phyloP scores from a whole-genome alignment of 1,139 yeast species.

The Zygoascus meyerae region DNA sequence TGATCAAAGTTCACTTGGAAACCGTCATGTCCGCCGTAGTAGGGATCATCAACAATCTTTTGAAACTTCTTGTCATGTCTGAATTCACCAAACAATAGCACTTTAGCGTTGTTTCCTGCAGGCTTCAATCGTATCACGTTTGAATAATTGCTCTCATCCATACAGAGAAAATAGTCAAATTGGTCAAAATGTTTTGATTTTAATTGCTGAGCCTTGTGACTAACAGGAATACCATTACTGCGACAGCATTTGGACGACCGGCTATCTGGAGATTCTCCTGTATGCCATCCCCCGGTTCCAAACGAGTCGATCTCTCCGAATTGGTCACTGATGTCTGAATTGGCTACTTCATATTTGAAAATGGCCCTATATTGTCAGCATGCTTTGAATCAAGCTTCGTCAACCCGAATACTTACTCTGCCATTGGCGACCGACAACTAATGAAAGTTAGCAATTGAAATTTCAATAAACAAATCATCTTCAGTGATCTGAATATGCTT shows the following conservation, averaged over 20 bases:
- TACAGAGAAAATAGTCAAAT: conserved; percentile 80
- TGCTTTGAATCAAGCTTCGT: background rate
- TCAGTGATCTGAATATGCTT: background rate
- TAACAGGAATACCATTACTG: conserved; percentile 65
- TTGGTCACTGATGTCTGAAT: conserved; percentile 38
- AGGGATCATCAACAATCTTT: conserved; percentile 77
- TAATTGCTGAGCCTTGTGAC: conserved; percentile 74
- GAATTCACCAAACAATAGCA: conserved; percentile 71
- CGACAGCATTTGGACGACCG: conserved; percentile 66
- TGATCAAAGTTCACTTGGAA: conserved; percentile 76
- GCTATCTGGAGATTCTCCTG: conserved; percentile 75
- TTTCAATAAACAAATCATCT: background rate
- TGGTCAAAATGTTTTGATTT: conserved; percentile 49
- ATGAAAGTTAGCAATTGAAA: conserved; percentile 8
- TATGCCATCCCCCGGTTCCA: conserved; percentile 83
- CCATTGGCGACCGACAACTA: conserved; percentile 96
- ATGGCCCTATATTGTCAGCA: conserved; percentile 47
- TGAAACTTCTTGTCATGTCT: conserved; percentile 47
- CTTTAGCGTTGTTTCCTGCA: conserved; percentile 23
- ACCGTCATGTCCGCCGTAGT: conserved; percentile 81
- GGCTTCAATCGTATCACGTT: conserved; percentile 61
- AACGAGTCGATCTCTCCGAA: conserved; percentile 69
- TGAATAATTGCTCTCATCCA: conserved; percentile 44
- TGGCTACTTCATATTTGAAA: conserved; percentile 58
- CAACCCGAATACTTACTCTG: conserved; percentile 45